Percentiles rank a stretch among this genome's conserved stretches.
phyloP scores from a whole-genome alignment of 208 protist genomes.

The Acanthamoeba healyi region DNA sequence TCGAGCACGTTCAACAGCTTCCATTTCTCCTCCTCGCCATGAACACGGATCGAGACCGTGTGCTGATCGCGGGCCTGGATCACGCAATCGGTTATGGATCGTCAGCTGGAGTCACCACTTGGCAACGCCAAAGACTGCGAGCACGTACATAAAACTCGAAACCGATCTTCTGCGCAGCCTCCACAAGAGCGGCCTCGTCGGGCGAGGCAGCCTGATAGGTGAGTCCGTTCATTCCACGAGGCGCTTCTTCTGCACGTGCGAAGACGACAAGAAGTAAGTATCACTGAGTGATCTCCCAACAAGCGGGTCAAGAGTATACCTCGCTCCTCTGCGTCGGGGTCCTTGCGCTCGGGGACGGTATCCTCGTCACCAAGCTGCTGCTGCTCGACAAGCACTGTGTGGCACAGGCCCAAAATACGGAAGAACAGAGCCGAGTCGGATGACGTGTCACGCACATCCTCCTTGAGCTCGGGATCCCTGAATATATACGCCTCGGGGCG shows the following conservation, averaged over 20 bases:
- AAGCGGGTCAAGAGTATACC: too few relatives aligned
- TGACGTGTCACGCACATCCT: background rate
- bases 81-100: background rate
- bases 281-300: too few relatives aligned
- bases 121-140: too few relatives aligned
- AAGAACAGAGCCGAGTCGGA: too few relatives aligned
- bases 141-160: slow-evolving; percentile 74
- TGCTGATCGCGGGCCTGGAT: slow-evolving; percentile 14
- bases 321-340: background rate
- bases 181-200: slow-evolving; percentile 95
- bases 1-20: slow-evolving; percentile 76
- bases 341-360: slow-evolving; percentile 6
- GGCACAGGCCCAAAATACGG: background rate
- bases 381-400: too few relatives aligned
- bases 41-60: slow-evolving; percentile 19
- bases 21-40: background rate
- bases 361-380: too few relatives aligned
- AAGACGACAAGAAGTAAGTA: too few relatives aligned
- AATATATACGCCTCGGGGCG: too few relatives aligned
- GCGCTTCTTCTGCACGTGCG: too few relatives aligned
- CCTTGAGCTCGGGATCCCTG: too few relatives aligned
- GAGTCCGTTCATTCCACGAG: slow-evolving; percentile 37
- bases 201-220: slow-evolving; percentile 94
- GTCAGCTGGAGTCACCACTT: too few relatives aligned
- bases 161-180: slow-evolving; percentile 90